phyloP scores from a whole-genome alignment of 2,329 filamentous ascomycete genomes.

The Penicillium occitanis region DNA sequence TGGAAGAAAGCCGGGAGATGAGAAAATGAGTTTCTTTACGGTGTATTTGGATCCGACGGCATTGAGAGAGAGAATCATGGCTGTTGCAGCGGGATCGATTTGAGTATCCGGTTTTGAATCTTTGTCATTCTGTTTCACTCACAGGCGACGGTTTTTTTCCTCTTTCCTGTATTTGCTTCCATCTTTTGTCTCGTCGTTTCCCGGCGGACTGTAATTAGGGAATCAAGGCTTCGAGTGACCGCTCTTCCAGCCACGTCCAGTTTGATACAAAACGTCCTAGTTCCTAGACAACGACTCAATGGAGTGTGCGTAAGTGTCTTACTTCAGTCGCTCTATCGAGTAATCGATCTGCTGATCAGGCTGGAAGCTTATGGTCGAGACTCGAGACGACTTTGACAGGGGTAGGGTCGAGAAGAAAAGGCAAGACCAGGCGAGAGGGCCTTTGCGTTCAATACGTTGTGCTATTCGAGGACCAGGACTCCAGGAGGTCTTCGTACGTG shows the following conservation, averaged over 20 bases:
- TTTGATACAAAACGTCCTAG: background rate
- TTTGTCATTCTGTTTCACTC: background rate
- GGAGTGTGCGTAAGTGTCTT: background rate
- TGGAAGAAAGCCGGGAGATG: slow-evolving; percentile 12
- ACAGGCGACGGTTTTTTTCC: background rate
- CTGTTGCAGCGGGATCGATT: slow-evolving; percentile 2
- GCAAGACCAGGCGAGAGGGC: background rate
- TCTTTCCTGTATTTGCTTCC: background rate
- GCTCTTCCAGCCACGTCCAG: background rate
- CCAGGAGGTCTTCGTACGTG: background rate
- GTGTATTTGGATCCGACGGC: slow-evolving; percentile 18
- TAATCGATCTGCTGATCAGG: background rate
- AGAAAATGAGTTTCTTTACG: slow-evolving; percentile 15
- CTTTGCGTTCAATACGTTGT: background rate
- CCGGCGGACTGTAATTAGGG: background rate
- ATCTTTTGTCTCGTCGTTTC: background rate
- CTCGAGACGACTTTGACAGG: background rate
- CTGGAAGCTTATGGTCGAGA: background rate
- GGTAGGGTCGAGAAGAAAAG: background rate
- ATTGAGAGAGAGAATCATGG: slow-evolving; percentile 15
- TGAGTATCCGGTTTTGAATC: background rate
- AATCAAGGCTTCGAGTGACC: background rate
- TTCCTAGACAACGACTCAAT: background rate
- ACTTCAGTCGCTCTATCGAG: background rate
- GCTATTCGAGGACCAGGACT: background rate